Base-by-base conservation (phyloP, 208 protist species). In the Cochliopodium minus region DNA sequence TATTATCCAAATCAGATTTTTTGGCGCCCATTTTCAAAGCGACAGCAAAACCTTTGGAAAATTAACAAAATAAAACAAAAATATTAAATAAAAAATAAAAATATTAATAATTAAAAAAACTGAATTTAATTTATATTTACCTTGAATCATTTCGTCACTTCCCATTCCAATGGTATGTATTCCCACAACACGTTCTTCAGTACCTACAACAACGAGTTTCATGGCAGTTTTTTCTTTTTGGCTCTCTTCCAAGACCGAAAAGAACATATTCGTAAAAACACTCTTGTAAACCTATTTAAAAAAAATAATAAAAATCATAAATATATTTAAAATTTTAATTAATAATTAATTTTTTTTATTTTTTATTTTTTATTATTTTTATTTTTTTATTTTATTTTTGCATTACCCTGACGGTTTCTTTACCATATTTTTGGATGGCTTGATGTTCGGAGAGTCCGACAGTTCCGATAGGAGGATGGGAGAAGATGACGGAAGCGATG, bases 1-100 rank as follows among this genome's bases (percentile, higher is more conserved):
- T 85, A 58, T 65, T 75, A 67, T 93, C 85, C 60, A 96, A 87
- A 62, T 93, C 76, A 23, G 58, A 67, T 62, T 93, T 93, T 45
- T 87, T 94, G 9, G 85, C 87, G 13, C 73, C 72, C 61, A 86
- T 74, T 60, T 78, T 88, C 63, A 90, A 66, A 54, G 77, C 82
- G 32, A 88, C 80, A 39, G 68, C 79, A 15, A 90, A 76, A 52
- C 69, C n/a, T n/a, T n/a, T n/a, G n/a, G n/a, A n/a, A n/a, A n/a
- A n/a, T n/a, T n/a, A n/a, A n/a, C n/a, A n/a, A n/a, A n/a, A n/a
- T n/a, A n/a, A n/a, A n/a, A n/a, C n/a, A n/a, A n/a, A n/a, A n/a
- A n/a, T n/a, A n/a, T n/a, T n/a, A n/a, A n/a, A n/a, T n/a, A n/a
- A n/a, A n/a, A n/a, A n/a, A n/a, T n/a, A n/a, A n/a, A n/a, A n/a